Percentiles rank a stretch among this genome's conserved stretches.
Conservation (phyloP, 441 rosid species). For the Croton setiger region DNA sequence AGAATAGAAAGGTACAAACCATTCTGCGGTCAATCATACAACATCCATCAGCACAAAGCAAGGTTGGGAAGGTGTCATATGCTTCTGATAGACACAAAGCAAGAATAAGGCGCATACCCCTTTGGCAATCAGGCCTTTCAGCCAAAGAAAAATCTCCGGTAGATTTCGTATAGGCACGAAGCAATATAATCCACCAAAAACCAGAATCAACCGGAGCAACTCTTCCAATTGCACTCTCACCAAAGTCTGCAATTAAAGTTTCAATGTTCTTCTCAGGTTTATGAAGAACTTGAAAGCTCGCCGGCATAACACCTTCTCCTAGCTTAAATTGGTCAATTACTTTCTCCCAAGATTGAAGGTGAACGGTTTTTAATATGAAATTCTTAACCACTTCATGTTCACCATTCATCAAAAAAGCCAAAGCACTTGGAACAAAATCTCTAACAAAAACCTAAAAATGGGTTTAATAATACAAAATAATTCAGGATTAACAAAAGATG, state of each 20-base stretch:
- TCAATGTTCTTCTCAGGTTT: constrained; percentile 66
- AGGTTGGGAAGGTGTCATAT: constrained; percentile 78
- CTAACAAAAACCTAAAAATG: constrained; percentile 66
- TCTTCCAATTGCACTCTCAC: constrained; percentile 86
- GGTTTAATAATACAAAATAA: too few species aligned
- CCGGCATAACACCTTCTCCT: constrained; percentile 89
- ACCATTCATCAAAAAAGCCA: constrained; percentile 72
- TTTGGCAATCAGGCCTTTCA: constrained; percentile 72
- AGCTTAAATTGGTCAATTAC: constrained; percentile 75
- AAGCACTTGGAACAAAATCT: constrained; percentile 78
- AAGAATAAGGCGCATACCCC: constrained; percentile 75
- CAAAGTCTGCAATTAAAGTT: constrained; percentile 75
- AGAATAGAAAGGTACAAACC: constrained; percentile 40
- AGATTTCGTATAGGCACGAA: constrained; percentile 83
- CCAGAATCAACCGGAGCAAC: constrained; percentile 90
- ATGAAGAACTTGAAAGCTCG: constrained; percentile 78
- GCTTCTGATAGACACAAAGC: constrained; percentile 75
- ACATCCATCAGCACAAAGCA: constrained; percentile 85
- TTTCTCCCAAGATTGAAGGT: constrained; percentile 80
- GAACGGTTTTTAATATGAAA: constrained; percentile 72
- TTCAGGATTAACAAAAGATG: too few species aligned
- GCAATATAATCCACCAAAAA: constrained; percentile 91
- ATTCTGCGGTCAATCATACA: constrained; percentile 87
- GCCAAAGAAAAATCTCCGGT: constrained; percentile 71
- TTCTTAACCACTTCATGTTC: constrained; percentile 66